A percentile compares a stretch with the other conserved stretches of the same genome.
Conservation (phyloP, 345 rosid species). For the Trapa bicornis region DNA sequence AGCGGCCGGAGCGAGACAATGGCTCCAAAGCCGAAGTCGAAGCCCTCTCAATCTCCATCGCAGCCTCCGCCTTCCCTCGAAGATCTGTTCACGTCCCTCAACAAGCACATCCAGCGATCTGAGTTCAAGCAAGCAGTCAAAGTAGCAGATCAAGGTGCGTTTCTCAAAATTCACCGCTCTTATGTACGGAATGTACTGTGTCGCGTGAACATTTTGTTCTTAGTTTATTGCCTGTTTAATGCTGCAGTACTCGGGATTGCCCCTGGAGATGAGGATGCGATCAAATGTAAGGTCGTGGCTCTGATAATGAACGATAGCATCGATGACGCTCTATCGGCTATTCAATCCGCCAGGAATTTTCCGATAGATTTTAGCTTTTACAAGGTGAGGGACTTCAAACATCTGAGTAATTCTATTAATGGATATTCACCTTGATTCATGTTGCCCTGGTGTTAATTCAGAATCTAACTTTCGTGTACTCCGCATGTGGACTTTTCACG, state of each 20-base stretch:
- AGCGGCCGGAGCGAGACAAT: conserved; percentile 19
- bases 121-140: conserved; percentile 49
- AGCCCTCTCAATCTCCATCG: conserved; percentile 23
- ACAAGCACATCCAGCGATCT: conserved; percentile 43
- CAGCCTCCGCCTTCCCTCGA: conserved; percentile 66
- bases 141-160: conserved; percentile 66
- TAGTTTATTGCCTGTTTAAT: not conserved
- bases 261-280: conserved; percentile 78
- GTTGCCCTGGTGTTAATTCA: not conserved
- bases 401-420: not conserved
- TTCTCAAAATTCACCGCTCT: not conserved
- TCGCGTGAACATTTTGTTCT: not conserved
- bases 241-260: conserved; percentile 50
- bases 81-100: conserved; percentile 70
- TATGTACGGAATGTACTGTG: not conserved
- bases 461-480: not conserved
- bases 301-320: conserved; percentile 53
- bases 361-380: conserved; percentile 47
- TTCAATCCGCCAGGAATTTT: conserved; percentile 34
- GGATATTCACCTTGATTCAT: not conserved
- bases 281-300: conserved; percentile 78
- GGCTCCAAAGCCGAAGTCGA: conserved; percentile 69
- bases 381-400: conserved; percentile 28
- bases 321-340: conserved; percentile 53
- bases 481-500: too few species aligned